Evolutionary conservation across 139 green algal genomes (phyloP).

Genomic region (Ulvella scutata): DNA sequence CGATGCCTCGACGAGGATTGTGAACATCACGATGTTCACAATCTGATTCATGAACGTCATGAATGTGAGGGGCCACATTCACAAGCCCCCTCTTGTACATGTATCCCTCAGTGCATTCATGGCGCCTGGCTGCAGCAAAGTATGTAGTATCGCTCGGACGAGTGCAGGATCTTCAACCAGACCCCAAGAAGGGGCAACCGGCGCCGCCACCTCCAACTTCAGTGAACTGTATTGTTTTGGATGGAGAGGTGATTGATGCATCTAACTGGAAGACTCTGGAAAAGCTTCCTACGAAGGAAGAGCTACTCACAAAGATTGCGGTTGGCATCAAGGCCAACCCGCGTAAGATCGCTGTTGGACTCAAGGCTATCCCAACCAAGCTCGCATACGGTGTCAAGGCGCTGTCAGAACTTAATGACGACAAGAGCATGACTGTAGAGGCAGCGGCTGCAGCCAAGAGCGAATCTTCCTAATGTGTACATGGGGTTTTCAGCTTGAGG

Average conservation of each 20-base stretch:
- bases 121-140: background rate
- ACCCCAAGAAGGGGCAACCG: slow-evolving; percentile 8
- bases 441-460: slow-evolving; percentile 33
- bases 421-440: slow-evolving; percentile 34
- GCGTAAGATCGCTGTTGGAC: slow-evolving; percentile 42
- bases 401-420: slow-evolving; percentile 52
- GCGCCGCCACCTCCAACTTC: background rate
- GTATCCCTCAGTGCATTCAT: background rate
- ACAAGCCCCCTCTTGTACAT: background rate
- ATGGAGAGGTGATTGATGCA: slow-evolving; percentile 23
- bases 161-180: slow-evolving; percentile 22
- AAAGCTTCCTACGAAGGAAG: slow-evolving; percentile 71
- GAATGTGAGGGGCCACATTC: too few relatives aligned
- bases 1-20: too few relatives aligned
- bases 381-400: slow-evolving; percentile 49
- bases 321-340: slow-evolving; percentile 69
- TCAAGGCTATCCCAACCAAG: slow-evolving; percentile 58
- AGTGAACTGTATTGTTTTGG: background rate
- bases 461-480: too few relatives aligned
- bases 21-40: too few relatives aligned
- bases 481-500: too few relatives aligned
- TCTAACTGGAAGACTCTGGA: slow-evolving; percentile 44
- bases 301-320: slow-evolving; percentile 68
- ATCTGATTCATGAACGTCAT: too few relatives aligned
- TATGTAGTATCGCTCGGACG: slow-evolving; percentile 15